phyloP scores from a whole-genome alignment of 108 stramenopile genomes.

The Discostella stelligeroides region DNA sequence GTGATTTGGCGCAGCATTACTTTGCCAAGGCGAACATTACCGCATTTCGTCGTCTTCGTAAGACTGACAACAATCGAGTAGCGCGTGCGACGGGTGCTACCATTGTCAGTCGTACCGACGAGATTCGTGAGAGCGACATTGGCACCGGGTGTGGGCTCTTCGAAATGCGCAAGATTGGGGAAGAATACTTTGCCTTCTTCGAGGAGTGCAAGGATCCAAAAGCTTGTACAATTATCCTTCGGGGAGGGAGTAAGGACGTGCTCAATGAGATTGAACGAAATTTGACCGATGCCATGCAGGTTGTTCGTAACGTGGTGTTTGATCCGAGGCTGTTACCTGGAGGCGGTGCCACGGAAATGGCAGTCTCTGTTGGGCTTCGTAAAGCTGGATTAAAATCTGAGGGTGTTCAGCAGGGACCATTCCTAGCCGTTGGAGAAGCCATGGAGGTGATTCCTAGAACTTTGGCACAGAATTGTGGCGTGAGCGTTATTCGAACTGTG shows the following conservation, averaged over 20 bases:
- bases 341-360: conserved; percentile 99
- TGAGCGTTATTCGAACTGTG: conserved; percentile 96
- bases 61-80: conserved; percentile 99
- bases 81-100: conserved; percentile 98
- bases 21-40: conserved; percentile 98
- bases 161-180: conserved; percentile 98
- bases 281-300: conserved; percentile 99
- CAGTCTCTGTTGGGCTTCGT: conserved; percentile 90
- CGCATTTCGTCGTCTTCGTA: conserved; percentile 97
- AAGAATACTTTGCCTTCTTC: conserved; percentile 98
- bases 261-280: conserved; percentile 99
- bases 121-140: conserved; percentile 97
- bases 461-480: conserved; percentile 98
- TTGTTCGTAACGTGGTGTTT: conserved; percentile 98
- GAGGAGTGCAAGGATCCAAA: conserved; percentile 98
- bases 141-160: conserved; percentile 98
- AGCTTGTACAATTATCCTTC: conserved; percentile 97
- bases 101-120: conserved; percentile 97
- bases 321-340: conserved; percentile 98
- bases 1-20: conserved; percentile 99
- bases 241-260: conserved; percentile 99
- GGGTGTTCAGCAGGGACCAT: conserved; percentile 94
- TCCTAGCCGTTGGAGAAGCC: conserved; percentile 95
- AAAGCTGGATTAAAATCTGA: conserved; percentile 74
- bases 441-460: conserved; percentile 99